Evolutionary conservation across 805 yeast genomes (phyloP), one percentile per base, ranked within the genome.

Genomic region (Metschnikowia bowlesiae): DNA sequence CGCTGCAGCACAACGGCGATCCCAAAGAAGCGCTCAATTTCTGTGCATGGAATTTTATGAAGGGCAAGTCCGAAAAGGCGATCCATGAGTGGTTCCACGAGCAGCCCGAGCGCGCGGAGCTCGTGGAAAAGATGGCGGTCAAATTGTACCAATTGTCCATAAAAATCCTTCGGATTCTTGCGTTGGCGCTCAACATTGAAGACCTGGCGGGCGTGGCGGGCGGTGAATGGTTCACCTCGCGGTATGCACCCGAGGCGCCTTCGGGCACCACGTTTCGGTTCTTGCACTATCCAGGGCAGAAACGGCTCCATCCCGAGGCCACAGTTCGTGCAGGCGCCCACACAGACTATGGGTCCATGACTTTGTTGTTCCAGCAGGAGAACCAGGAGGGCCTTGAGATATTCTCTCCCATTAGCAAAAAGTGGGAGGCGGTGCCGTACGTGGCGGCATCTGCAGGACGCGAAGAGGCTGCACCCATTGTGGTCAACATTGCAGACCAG

Each of bases 261-360:
- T 80, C 85, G 26, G 89, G 90, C 11, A 73, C 88, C 2, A 79
- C 88, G 0, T 78, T 88, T 60, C 70, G 96, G 60, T 71, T 88
- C 59, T 68, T 87, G 40, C 88, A 82, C 59, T 87, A 87, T 60
- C 95, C 94, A 1, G 78, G 83, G 9, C 82, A 76, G 47, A 72
- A 73, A 49, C 57, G 75, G 8, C 66, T 68, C 41, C 74, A 68
- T 46, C 80, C 82, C 8, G 82, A 81, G 52, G 76, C 80, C 26
- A 78, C 73, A 22, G 76, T 84, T 44, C 73, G 89, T 47, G 94
- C 94, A 4, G 96, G 95, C 39, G 94, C 95, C 8, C 95, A 88
- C 57, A 87, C 95, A 0, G 95, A 88, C 62, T 87, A 87, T 60
- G 95, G 95, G 3, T 78, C 88, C 1, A 67, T 85, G 53, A 87